Percentiles rank a stretch among this genome's conserved stretches.
Conservation (phyloP, 202 grass and related monocot genomes). For the Sporobolus alterniflorus region DNA sequence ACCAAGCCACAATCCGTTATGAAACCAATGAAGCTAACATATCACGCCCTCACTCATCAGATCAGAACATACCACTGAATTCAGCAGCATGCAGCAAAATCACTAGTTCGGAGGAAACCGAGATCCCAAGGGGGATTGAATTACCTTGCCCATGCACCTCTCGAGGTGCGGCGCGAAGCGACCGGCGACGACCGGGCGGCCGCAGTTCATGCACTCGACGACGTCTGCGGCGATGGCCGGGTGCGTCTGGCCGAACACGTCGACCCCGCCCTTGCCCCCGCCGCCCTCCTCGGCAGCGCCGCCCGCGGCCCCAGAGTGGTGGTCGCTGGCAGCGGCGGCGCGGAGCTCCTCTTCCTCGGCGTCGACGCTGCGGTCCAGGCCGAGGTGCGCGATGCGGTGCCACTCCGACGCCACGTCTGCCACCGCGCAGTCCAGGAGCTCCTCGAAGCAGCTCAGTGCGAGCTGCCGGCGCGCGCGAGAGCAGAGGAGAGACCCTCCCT, state of each 20-base stretch:
- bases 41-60: not conserved
- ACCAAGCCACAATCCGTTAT: not conserved
- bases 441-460: slow-evolving; percentile 72
- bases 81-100: not conserved
- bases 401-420: slow-evolving; percentile 92
- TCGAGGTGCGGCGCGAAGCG: slow-evolving; percentile 96
- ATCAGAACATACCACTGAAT: not conserved
- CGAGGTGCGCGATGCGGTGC: slow-evolving; percentile 90
- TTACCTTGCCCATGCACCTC: slow-evolving; percentile 99
- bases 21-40: not conserved
- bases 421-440: slow-evolving; percentile 83
- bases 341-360: slow-evolving; percentile 92
- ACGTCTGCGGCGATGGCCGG: slow-evolving; percentile 75
- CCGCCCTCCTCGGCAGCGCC: slow-evolving; percentile 45
- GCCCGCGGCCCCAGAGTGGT: slow-evolving; percentile 30
- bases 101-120: not conserved
- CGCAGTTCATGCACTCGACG: slow-evolving; percentile 94
- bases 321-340: slow-evolving; percentile 17
- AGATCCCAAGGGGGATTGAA: not conserved
- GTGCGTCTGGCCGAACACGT: slow-evolving; percentile 86
- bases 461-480: slow-evolving; percentile 43
- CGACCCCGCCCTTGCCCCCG: slow-evolving; percentile 71
- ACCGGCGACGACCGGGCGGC: slow-evolving; percentile 73
- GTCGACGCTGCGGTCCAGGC: slow-evolving; percentile 88
- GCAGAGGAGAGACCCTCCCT: not conserved